Evolutionary conservation across 345 rosid species (phyloP).

Genomic region (Lepidium didymum): DNA sequence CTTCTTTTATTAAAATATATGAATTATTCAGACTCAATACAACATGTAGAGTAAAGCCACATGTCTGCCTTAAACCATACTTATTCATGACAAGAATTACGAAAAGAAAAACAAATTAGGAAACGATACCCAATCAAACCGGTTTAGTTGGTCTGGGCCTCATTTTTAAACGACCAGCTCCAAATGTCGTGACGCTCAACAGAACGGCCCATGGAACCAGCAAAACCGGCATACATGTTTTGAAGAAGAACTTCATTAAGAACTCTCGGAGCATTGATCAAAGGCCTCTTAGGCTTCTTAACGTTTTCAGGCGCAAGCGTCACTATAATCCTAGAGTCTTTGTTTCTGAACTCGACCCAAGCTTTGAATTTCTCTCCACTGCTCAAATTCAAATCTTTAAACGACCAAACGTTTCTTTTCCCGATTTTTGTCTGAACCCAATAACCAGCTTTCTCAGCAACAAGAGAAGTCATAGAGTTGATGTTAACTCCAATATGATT

Average conservation of each 20-base stretch:
- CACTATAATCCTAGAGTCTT: background rate
- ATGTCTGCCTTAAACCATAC: background rate
- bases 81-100: background rate
- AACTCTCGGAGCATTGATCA: conserved; percentile 13
- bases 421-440: conserved; percentile 15
- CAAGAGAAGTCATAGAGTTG: conserved; percentile 21
- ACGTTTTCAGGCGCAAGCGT: conserved; percentile 17
- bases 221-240: conserved; percentile 15
- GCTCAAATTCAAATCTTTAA: conserved; percentile 11
- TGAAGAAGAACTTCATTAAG: conserved; percentile 20
- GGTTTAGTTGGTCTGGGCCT: background rate
- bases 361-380: conserved; percentile 21
- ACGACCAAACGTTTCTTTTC: conserved; percentile 16
- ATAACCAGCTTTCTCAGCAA: conserved; percentile 9
- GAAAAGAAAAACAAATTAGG: background rate
- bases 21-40: no score
- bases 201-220: conserved; percentile 20
- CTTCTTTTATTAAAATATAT: background rate
- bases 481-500: conserved; percentile 33
- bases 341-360: conserved; percentile 22
- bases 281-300: conserved; percentile 22
- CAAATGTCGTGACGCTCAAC: conserved; percentile 23
- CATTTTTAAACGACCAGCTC: conserved; percentile 20
- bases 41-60: background rate
- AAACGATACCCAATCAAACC: background rate